phyloP scores from a whole-genome alignment of 2,329 filamentous ascomycete species.

The Ascochyta pisi region DNA sequence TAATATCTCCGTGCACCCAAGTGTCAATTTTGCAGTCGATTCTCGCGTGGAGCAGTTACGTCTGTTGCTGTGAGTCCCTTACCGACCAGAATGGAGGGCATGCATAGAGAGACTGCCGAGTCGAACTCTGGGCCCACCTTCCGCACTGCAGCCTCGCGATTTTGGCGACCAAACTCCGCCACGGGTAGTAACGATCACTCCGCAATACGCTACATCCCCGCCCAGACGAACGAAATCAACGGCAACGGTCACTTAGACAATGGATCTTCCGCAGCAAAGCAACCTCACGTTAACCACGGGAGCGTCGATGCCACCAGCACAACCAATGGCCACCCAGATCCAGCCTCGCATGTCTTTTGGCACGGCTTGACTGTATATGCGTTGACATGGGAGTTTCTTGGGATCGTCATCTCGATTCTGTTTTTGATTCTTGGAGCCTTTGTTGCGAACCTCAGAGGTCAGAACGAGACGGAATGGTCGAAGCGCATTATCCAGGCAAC shows the following conservation, averaged over 20 bases:
- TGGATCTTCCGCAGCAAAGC: not conserved
- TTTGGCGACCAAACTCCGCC: not conserved
- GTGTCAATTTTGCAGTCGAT: not conserved
- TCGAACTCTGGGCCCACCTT: not conserved
- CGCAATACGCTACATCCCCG: not conserved
- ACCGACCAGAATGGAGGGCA: not conserved
- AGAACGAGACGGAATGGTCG: slow-evolving; percentile 3
- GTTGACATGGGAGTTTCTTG: not conserved
- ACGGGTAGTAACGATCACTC: not conserved
- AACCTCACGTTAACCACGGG: not conserved
- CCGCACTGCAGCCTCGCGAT: not conserved
- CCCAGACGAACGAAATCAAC: not conserved
- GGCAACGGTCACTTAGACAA: not conserved
- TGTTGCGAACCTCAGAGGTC: not conserved
- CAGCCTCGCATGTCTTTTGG: not conserved
- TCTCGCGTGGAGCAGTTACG: not conserved
- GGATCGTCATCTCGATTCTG: not conserved
- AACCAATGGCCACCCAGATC: not conserved
- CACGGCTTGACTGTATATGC: not conserved
- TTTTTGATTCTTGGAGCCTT: slow-evolving; percentile 1
- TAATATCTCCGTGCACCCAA: not conserved
- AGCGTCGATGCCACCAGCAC: not conserved
- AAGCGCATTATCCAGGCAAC: slow-evolving; percentile 12
- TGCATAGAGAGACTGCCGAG: not conserved
- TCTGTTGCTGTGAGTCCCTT: not conserved